Base-by-base conservation (phyloP, 2,329 filamentous ascomycete genomes). In the Fusarium buharicum region DNA sequence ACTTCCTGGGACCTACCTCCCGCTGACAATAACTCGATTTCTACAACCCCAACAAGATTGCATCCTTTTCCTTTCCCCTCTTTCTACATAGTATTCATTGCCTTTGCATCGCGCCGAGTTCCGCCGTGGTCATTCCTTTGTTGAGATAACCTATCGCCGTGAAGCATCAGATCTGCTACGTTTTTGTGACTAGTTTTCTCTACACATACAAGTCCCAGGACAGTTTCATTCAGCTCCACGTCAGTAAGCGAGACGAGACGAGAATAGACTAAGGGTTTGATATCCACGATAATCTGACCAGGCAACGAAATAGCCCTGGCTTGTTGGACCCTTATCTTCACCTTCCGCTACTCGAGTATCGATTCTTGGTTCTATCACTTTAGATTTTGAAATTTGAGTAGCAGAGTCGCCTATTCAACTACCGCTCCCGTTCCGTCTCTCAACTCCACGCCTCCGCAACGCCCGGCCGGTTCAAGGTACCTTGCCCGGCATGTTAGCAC, bases 401-500 rank as follows among this genome's bases (percentile, higher is more conserved):
- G 22, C 22, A 24, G 22, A 14, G 54, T 46, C 16, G 22, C 17
- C 56, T 10, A 12, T 39, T 45, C 31, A 65, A 62, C 47, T 53
- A 36, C 52, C 52, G 44, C 48, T 38, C 34, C 45, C 27, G 16
- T 45, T 62, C 56, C 40, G 40, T 36, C 34, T 41, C 40, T 18
- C 43, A 66, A 43, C 34, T 63, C 62, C 62, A 59, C 53, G 41
- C 46, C 41, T 63, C 62, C 53, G 44, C 48, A 45, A 16, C 43
- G 51, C 49, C 49, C 49, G 16, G 39, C 36, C 39, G 33, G 39
- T 39, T 49, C 36, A 31, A 40, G 18, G 46, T 31, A 55, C 28
- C 33, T 49, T 57, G 28, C 11, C 50, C 39, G 16, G 22, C 27
- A 67, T 69, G 67, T 62, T 69, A 51, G 54, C 51, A 41, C 61